Conservation (phyloP, 1,139 yeast genomes). For the Suhomyces panamericanus region DNA sequence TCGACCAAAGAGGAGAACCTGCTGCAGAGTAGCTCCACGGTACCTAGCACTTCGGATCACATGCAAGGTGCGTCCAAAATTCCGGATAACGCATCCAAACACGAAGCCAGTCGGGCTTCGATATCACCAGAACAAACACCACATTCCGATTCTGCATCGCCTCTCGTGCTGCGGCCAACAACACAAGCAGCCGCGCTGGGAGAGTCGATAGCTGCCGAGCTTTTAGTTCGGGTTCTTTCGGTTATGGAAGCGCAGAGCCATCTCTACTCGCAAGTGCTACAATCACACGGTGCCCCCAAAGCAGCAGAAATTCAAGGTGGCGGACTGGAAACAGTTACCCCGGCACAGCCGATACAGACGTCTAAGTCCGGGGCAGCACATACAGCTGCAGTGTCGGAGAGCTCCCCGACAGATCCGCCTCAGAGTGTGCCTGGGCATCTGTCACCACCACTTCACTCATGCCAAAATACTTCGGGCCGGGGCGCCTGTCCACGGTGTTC, state of each 20-base stretch:
- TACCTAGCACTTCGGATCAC: too few relatives aligned
- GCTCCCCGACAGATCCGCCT: neutral
- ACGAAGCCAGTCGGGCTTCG: neutral
- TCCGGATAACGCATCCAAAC: neutral
- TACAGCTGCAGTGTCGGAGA: neutral
- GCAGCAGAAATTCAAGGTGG: neutral
- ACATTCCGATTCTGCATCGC: neutral
- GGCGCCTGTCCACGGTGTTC: constrained; percentile 9
- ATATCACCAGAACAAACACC: neutral
- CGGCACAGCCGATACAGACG: neutral
- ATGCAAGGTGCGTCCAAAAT: neutral
- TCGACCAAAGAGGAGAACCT: neutral
- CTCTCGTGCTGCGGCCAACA: neutral
- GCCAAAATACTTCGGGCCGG: neutral
- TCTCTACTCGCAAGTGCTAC: neutral
- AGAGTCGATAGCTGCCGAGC: neutral
- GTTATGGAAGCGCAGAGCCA: neutral
- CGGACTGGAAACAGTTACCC: neutral
- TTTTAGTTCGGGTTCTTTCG: neutral
- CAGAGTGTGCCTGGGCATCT: neutral
- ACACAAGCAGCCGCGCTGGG: neutral
- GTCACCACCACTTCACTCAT: neutral
- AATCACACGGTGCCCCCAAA: neutral
- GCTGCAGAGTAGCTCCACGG: neutral
- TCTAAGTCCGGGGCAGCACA: neutral